Evolutionary conservation across 345 rosid species (phyloP).

Genomic region (Pistacia atlantica): DNA sequence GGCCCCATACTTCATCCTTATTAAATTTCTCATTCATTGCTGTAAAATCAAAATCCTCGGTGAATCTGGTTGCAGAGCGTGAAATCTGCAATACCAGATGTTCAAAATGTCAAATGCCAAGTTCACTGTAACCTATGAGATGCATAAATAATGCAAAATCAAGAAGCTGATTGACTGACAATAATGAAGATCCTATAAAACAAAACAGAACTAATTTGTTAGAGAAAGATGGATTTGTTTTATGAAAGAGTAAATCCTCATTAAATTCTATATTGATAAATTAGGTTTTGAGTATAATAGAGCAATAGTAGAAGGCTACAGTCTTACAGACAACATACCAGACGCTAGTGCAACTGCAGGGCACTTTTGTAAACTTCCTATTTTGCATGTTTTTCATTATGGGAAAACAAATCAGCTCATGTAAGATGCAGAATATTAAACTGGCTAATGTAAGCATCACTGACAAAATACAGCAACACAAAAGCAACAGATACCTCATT

Average conservation of each 20-base stretch:
- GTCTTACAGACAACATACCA: no score
- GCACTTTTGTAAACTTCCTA: not conserved
- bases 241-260: not conserved
- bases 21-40: conserved; percentile 66
- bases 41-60: conserved; percentile 58
- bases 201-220: not conserved
- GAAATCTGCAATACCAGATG: conserved; percentile 39
- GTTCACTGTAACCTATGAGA: not conserved
- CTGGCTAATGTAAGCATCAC: not conserved
- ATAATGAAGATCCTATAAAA: not conserved
- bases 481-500: not conserved
- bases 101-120: not conserved
- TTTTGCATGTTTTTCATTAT: not conserved
- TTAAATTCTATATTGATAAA: not conserved
- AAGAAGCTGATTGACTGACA: not conserved
- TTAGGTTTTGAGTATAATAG: not conserved
- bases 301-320: no score
- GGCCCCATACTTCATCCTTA: conserved; percentile 66
- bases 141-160: not conserved
- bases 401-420: not conserved
- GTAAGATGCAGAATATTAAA: not conserved
- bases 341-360: not conserved
- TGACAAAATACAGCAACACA: not conserved
- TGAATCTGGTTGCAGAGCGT: conserved; percentile 37
- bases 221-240: not conserved